Evolutionary conservation across 2,329 filamentous ascomycete genomes (phyloP).

Genomic region (Ophiostoma novo-ulmi): DNA sequence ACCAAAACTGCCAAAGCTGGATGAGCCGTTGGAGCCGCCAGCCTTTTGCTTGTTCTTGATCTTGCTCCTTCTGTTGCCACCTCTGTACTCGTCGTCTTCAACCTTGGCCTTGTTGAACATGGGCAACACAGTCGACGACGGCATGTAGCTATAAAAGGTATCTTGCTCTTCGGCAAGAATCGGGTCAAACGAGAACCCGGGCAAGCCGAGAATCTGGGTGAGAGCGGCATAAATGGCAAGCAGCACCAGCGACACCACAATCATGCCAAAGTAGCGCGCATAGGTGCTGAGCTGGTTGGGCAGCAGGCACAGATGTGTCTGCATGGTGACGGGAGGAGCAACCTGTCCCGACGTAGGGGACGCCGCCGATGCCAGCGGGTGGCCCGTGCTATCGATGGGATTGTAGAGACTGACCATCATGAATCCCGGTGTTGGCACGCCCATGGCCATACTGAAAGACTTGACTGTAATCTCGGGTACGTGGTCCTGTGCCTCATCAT

Average conservation of each 20-base stretch:
- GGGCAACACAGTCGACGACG: slow-evolving; percentile 36
- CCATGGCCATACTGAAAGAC: slow-evolving; percentile 93
- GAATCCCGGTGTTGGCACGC: slow-evolving; percentile 80
- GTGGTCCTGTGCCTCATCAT: slow-evolving; percentile 61
- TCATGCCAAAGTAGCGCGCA: slow-evolving; percentile 66
- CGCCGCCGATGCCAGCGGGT: slow-evolving; percentile 41
- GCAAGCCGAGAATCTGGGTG: slow-evolving; percentile 50
- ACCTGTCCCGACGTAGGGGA: slow-evolving; percentile 19
- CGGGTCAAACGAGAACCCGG: slow-evolving; percentile 49
- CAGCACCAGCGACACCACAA: slow-evolving; percentile 48
- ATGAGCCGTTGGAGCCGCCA: slow-evolving; percentile 32
- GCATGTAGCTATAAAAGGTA: slow-evolving; percentile 16
- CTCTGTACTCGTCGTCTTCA: slow-evolving; percentile 41
- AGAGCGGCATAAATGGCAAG: slow-evolving; percentile 53
- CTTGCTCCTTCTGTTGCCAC: slow-evolving; percentile 22
- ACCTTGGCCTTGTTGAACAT: slow-evolving; percentile 53
- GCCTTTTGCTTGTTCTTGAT: not conserved
- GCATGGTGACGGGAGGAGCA: slow-evolving; percentile 41
- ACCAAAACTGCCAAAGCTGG: slow-evolving; percentile 32
- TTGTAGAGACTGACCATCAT: slow-evolving; percentile 89
- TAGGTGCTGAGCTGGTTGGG: slow-evolving; percentile 84
- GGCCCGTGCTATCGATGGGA: slow-evolving; percentile 62
- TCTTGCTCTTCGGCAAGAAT: slow-evolving; percentile 16
- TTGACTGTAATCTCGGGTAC: slow-evolving; percentile 90
- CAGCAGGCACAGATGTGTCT: slow-evolving; percentile 85